These are phyloP conservation scores for Eimeria falciformis DNA, from an alignment of 169 alveolate species.

Conservation along the genomic window DNA sequence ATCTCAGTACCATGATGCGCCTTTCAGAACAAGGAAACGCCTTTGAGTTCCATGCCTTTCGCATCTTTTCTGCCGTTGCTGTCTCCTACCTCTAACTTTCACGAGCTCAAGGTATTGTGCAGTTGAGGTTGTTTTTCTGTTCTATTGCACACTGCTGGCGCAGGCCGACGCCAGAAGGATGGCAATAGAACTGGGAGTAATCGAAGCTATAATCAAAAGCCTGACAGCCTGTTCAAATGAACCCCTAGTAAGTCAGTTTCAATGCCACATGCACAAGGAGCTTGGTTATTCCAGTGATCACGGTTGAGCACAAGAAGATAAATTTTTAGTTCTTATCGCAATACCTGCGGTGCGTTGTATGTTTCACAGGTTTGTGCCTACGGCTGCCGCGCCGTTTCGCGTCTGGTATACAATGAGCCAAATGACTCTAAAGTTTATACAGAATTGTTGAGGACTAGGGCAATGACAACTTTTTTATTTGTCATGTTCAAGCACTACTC, in stretches of 20 bases:
- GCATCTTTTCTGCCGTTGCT: no score
- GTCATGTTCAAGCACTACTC: constrained; percentile 71
- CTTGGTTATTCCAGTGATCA: background rate
- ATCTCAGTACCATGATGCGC: no score
- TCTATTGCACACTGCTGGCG: background rate
- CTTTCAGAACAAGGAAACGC: no score
- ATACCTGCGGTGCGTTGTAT: background rate
- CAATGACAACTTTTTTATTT: constrained; percentile 74
- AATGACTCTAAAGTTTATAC: constrained; percentile 65
- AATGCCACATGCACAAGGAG: background rate
- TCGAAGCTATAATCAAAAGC: constrained; percentile 74
- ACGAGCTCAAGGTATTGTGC: no score
- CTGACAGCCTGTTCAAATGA: constrained; percentile 72
- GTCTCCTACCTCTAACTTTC: no score
- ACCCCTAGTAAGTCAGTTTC: constrained; percentile 39
- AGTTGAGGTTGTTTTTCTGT: background rate
- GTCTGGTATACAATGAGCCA: constrained; percentile 71
- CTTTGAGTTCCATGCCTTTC: no score
- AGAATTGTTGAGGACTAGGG: constrained; percentile 57
- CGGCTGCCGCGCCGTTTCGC: constrained; percentile 73
- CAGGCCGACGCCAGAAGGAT: constrained; percentile 71
- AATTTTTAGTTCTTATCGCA: no score
- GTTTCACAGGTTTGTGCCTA: constrained; percentile 61
- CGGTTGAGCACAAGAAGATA: background rate
- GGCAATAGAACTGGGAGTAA: constrained; percentile 68